Evolutionary conservation across 1,284 basidiomycete genomes (phyloP).

Genomic region (Ceratobasidium sp.): DNA sequence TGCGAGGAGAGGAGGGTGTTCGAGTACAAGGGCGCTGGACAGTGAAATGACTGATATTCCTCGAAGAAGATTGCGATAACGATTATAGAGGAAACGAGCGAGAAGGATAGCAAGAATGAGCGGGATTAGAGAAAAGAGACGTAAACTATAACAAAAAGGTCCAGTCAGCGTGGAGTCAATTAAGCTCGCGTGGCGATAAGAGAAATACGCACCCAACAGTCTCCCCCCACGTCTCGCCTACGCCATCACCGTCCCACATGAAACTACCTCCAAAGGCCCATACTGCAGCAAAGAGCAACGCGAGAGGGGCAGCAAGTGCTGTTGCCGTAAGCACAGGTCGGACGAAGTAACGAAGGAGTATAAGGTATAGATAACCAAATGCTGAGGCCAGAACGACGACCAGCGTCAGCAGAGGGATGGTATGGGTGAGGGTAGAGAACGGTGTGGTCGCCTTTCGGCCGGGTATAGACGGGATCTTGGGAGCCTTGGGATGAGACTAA

Average conservation of each 20-base stretch:
- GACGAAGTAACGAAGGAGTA: slow-evolving; percentile 81
- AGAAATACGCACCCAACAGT: slow-evolving; percentile 75
- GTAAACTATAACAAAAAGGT: slow-evolving; percentile 62
- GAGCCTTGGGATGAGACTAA: slow-evolving; percentile 42
- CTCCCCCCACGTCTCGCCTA: slow-evolving; percentile 79
- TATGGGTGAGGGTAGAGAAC: slow-evolving; percentile 83
- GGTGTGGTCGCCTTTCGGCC: slow-evolving; percentile 60
- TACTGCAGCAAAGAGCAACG: slow-evolving; percentile 82
- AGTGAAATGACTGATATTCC: slow-evolving; percentile 83
- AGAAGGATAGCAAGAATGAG: slow-evolving; percentile 78
- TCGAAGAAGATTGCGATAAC: slow-evolving; percentile 68
- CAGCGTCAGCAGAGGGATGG: slow-evolving; percentile 85
- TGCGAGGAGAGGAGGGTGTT: slow-evolving; percentile 84
- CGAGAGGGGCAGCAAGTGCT: slow-evolving; percentile 82
- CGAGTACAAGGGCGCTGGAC: slow-evolving; percentile 80
- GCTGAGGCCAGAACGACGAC: slow-evolving; percentile 79
- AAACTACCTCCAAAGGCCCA: slow-evolving; percentile 94
- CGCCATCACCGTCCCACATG: slow-evolving; percentile 78
- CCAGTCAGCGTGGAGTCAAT: not conserved
- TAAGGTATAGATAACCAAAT: slow-evolving; percentile 81
- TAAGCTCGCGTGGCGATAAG: slow-evolving; percentile 19
- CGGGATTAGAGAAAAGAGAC: slow-evolving; percentile 83
- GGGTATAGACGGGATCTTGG: slow-evolving; percentile 41
- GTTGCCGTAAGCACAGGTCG: slow-evolving; percentile 85
- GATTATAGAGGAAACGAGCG: slow-evolving; percentile 75